phyloP scores from a whole-genome alignment of 2,329 filamentous ascomycete genomes.

The Aspergillus sp. region DNA sequence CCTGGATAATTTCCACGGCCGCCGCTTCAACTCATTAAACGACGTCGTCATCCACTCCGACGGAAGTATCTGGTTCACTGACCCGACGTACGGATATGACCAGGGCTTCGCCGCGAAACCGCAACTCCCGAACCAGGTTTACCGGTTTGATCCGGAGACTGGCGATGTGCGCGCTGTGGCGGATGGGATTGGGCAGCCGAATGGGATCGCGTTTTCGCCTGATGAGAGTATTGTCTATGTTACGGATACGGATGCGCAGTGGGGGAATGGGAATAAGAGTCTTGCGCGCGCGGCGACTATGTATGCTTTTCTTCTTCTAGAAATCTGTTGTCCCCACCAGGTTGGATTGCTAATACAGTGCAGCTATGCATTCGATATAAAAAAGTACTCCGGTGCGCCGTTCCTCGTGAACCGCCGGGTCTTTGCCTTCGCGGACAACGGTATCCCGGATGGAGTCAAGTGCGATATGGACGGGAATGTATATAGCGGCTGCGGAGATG shows the following conservation, averaged over 20 bases:
- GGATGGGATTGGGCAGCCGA: constrained; percentile 41
- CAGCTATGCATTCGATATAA: constrained; percentile 52
- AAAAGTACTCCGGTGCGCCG: constrained; percentile 30
- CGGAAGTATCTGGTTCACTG: constrained; percentile 41
- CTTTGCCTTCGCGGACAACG: constrained; percentile 52
- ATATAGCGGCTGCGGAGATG: constrained; percentile 56
- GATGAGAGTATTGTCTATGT: constrained; percentile 43
- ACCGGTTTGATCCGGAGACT: constrained; percentile 38
- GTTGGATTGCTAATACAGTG: not conserved
- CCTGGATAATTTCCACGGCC: constrained; percentile 35
- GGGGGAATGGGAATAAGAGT: constrained; percentile 20
- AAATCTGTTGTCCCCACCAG: no score
- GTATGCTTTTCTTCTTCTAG: no score
- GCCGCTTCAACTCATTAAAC: constrained; percentile 40
- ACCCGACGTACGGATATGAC: constrained; percentile 38
- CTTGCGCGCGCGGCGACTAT: constrained; percentile 22
- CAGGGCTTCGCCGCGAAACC: constrained; percentile 34
- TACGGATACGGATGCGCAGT: constrained; percentile 38
- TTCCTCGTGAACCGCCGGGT: constrained; percentile 52
- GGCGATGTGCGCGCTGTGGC: constrained; percentile 39
- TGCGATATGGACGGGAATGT: constrained; percentile 57
- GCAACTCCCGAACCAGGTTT: constrained; percentile 37
- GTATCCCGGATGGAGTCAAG: constrained; percentile 51
- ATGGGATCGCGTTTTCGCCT: constrained; percentile 46
- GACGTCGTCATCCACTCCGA: constrained; percentile 38